Base-by-base conservation (phyloP, 139 green algal species). In the Chlorella vulgaris region DNA sequence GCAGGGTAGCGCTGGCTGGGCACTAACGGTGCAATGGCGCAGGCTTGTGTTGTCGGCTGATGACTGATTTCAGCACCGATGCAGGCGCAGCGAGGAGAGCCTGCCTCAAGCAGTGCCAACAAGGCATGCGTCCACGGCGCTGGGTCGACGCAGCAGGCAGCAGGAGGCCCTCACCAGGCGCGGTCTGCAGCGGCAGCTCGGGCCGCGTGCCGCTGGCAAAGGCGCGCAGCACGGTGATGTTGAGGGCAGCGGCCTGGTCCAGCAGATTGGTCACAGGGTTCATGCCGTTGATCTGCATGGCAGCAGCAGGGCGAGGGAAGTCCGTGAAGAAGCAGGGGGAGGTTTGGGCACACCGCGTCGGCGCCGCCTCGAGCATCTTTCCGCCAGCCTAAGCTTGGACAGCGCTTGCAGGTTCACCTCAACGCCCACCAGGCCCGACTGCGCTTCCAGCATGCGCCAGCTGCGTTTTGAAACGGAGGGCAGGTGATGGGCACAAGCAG, bases 381-480 rank as follows among this genome's bases (percentile, higher is more conserved):
- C n/a, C n/a, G n/a, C n/a, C n/a, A n/a, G n/a, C n/a, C n/a, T n/a
- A n/a, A n/a, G n/a, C n/a, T n/a, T n/a, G n/a, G n/a, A n/a, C n/a
- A n/a, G n/a, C n/a, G n/a, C n/a, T n/a, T n/a, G n/a, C n/a, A n/a
- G n/a, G n/a, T n/a, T 26, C 33, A 83, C 71, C 43, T 79, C 6
- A 1, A 73, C 65, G 0, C 63, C 63, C 0, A 28, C 33, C 5
- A 84, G 6, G 2, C 82, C 82, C 1, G 76, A 39, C 36, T 74
- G 66, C 3, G 82, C 63, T 51, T 86, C 82, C 4, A 86, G 74
- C 71, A 86, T 69, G 38, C 82, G 73, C 82, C 82, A 86, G 28
- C 78, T 83, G 68, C 68, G n/a, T n/a, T n/a, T n/a, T n/a, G n/a
- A n/a, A n/a, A n/a, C n/a, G n/a, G n/a, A n/a, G n/a, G n/a, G n/a